A percentile compares a stretch with the other conserved stretches of the same genome.
Conservation (phyloP, 768 basidiomycete species). For the Epithele typhae region DNA sequence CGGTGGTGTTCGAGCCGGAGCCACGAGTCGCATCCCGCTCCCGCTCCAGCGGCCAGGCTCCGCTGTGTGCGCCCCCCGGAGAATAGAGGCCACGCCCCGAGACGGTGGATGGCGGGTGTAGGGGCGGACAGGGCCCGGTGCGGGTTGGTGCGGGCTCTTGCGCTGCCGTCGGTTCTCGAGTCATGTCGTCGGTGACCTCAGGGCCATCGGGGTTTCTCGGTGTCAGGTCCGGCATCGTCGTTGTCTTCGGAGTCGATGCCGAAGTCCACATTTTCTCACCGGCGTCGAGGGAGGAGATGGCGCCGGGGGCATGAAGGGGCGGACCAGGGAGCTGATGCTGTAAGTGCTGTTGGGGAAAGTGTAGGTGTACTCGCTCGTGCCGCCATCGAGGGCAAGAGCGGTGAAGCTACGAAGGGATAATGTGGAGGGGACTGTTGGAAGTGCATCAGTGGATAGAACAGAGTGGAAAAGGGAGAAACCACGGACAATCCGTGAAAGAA, state of each 20-base stretch:
- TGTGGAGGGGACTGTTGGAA: constrained; percentile 43
- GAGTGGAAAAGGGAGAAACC: constrained; percentile 9
- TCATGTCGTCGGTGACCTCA: constrained; percentile 59
- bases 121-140: constrained; percentile 39
- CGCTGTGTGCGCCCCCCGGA: too few species aligned
- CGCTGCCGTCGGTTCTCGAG: constrained; percentile 62
- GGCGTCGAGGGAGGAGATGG: constrained; percentile 65
- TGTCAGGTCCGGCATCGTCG: too few species aligned
- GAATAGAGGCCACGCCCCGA: constrained; percentile 18
- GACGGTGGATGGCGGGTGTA: constrained; percentile 61
- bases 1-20: too few species aligned
- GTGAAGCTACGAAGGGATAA: constrained; percentile 61
- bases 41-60: too few species aligned
- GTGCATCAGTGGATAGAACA: constrained; percentile 3
- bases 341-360: constrained; percentile 47
- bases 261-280: constrained; percentile 41
- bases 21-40: constrained; percentile 1
- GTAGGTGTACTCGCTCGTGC: constrained; percentile 59
- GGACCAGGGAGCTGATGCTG: constrained; percentile 46
- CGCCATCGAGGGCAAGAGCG: constrained; percentile 51
- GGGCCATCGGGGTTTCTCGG: too few species aligned
- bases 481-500: constrained; percentile 58
- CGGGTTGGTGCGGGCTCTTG: constrained; percentile 56
- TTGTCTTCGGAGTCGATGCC: too few species aligned
- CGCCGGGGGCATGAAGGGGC: constrained; percentile 68